These are phyloP conservation scores for Mycena epipterygia DNA, from an alignment of 768 basidiomycete genomes.

Conservation along the genomic window DNA sequence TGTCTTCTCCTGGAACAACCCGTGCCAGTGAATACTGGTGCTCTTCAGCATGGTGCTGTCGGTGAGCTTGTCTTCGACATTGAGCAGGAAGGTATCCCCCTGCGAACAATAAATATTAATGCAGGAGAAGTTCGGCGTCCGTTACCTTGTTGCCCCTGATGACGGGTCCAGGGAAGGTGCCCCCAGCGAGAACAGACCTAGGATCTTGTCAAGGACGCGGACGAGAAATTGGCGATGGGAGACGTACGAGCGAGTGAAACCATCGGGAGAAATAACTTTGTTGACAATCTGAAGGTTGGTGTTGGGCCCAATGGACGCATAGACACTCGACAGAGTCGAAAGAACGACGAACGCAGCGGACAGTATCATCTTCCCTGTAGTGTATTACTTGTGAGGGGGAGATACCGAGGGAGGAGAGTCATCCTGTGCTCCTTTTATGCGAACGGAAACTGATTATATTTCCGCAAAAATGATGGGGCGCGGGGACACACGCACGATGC, in stretches of 20 bases:
- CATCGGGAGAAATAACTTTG: slow-evolving; percentile 26
- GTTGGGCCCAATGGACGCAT: slow-evolving; percentile 15
- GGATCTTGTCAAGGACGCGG: neutral
- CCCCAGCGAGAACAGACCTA: slow-evolving; percentile 60
- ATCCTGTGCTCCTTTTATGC: too few species aligned
- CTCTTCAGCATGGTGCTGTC: slow-evolving; percentile 50
- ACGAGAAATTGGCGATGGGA: neutral
- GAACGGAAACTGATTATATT: too few species aligned
- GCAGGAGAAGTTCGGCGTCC: neutral
- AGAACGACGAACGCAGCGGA: too few species aligned
- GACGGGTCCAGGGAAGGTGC: slow-evolving; percentile 63
- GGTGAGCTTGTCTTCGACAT: slow-evolving; percentile 60
- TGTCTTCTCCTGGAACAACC: slow-evolving; percentile 57
- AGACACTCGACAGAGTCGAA: neutral
- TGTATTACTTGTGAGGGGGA: too few species aligned
- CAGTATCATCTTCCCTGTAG: too few species aligned
- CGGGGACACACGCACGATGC: too few species aligned
- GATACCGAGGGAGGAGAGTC: too few species aligned
- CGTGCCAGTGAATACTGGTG: slow-evolving; percentile 66
- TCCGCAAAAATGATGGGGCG: too few species aligned
- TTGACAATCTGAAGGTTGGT: slow-evolving; percentile 18
- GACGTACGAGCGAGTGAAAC: slow-evolving; percentile 25
- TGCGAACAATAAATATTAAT: neutral
- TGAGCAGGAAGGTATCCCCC: slow-evolving; percentile 56
- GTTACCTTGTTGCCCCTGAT: slow-evolving; percentile 52